A percentile compares a stretch with the other conserved stretches of the same genome.
These are phyloP conservation scores for Houttuynia cordata DNA, from an alignment of 164 flowering plant genomes.

Conservation along the genomic window DNA sequence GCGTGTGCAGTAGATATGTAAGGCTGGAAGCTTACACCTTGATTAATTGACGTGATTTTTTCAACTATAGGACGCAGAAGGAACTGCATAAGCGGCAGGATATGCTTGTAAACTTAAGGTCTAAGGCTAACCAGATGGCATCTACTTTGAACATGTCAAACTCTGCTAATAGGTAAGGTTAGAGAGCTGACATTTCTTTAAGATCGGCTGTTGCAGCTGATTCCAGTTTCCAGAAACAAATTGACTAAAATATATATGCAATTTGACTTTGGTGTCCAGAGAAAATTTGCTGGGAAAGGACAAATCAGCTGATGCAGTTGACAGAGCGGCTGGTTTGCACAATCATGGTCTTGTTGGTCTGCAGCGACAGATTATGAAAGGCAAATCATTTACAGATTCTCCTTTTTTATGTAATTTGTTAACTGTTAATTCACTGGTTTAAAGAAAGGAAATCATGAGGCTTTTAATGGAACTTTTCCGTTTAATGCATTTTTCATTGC, in stretches of 20 bases:
- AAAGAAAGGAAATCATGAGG: neutral
- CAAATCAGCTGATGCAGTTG: slow-evolving; percentile 39
- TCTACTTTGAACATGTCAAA: slow-evolving; percentile 73
- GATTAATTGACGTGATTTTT: neutral
- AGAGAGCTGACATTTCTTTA: neutral
- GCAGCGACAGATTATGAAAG: slow-evolving; percentile 81
- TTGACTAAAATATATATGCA: neutral
- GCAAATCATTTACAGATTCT: slow-evolving; percentile 17
- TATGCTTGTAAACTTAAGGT: slow-evolving; percentile 62
- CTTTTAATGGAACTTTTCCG: neutral
- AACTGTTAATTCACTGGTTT: neutral
- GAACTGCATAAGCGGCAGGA: slow-evolving; percentile 84
- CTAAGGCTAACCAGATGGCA: slow-evolving; percentile 76
- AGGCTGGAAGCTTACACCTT: no score
- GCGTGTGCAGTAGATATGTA: no score
- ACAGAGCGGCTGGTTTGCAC: slow-evolving; percentile 56
- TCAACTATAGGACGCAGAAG: slow-evolving; percentile 61
- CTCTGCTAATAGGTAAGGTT: slow-evolving; percentile 36
- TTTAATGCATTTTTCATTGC: neutral
- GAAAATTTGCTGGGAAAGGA: slow-evolving; percentile 84
- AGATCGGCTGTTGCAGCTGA: neutral
- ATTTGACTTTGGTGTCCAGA: slow-evolving; percentile 10
- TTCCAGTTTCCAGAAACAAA: neutral
- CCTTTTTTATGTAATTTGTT: neutral
- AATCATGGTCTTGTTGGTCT: slow-evolving; percentile 73